Evolutionary conservation across 305 asterid genomes (phyloP), one percentile per base, ranked within the genome.

Genomic region (Galium porrigens): DNA sequence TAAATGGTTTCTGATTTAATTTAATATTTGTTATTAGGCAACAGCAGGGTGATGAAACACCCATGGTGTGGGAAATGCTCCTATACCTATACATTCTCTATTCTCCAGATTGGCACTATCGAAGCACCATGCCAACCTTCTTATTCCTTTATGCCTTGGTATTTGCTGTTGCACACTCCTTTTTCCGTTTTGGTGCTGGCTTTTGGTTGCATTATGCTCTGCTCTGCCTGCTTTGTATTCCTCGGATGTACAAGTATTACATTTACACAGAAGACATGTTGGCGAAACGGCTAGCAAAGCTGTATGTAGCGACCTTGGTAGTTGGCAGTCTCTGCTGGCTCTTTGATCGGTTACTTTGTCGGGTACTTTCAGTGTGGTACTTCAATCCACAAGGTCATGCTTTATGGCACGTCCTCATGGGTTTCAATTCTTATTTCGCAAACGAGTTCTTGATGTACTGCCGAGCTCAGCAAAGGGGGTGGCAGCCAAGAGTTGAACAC

Each of bases 1-100:
- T 12, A 57, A 17, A 37, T 18, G 69, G 54, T 58, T 57, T 32
- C 14, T 63, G 41, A 37, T 59, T 64, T 57, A 41, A 52, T 70
- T 22, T 67, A 33, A 36, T 46, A 32, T 56, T 48, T 34, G 53
- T 72, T 74, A 70, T 64, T 79, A 89, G 95, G 88, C 94, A 87
- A 77, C 97, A 89, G 70, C 97, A 82, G 74, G 92, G 90, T 27
- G 96, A 89, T 62, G 96, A 89, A 80, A 89, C 95, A 3, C 96
- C 96, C 37, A 89, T 89, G 96, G 94, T 89, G 68, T 89, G 96
- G 96, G 96, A 89, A 81, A 89, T 85, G 96, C 95, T 89, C 67
- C 88, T 89, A 14, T 89, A 86, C 59, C 82, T 89, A 53, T 89
- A 86, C 84, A 89, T 89, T 68, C 83, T 89, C 71, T 87, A 90